phyloP scores from a whole-genome alignment of 108 stramenopile species.

The Hondaea fermentalgiana region DNA sequence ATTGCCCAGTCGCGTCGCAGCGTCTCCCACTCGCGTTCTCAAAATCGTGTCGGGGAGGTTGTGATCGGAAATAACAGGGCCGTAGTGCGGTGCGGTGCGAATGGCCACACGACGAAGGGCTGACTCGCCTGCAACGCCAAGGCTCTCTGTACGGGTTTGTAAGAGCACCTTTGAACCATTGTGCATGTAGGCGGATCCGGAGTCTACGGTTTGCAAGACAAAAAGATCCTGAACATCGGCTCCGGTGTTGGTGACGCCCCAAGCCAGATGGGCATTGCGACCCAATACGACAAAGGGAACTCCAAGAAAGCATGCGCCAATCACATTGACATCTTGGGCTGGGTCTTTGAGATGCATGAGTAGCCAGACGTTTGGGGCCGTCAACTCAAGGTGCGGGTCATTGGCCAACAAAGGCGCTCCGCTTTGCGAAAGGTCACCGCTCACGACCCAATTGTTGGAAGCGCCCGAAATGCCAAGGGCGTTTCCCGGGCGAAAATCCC shows the following conservation, averaged over 20 bases:
- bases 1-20: background rate
- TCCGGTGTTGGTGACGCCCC: slow-evolving; percentile 25
- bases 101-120: background rate
- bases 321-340: background rate
- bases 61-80: slow-evolving; percentile 9
- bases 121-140: background rate
- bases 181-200: background rate
- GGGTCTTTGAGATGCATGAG: background rate
- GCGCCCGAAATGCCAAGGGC: background rate
- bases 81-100: slow-evolving; percentile 1
- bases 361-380: slow-evolving; percentile 19
- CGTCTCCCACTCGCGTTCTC: background rate
- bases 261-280: background rate
- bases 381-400: slow-evolving; percentile 19
- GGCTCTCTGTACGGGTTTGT: background rate
- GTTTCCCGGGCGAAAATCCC: background rate
- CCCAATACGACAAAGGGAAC: slow-evolving; percentile 20
- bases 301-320: slow-evolving; percentile 3
- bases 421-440: background rate
- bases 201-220: background rate
- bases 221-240: slow-evolving; percentile 27
- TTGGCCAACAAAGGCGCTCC: slow-evolving; percentile 9
- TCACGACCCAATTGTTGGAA: slow-evolving; percentile 19
- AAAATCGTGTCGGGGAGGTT: background rate
- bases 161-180: background rate